Evolutionary conservation across 169 alveolate genomes (phyloP).

Genomic region (Eimeria acervulina): DNA sequence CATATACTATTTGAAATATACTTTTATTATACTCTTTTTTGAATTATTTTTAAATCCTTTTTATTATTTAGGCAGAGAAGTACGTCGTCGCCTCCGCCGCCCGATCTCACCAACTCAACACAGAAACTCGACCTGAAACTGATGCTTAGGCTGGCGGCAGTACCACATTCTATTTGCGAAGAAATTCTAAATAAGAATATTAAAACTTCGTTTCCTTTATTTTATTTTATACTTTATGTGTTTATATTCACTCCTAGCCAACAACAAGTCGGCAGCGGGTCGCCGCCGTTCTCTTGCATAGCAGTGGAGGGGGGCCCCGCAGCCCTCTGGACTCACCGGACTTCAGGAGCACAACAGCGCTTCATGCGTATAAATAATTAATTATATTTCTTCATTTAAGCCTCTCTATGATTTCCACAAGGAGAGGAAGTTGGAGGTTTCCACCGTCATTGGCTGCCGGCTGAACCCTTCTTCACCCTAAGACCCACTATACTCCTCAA

Average conservation of each 20-base stretch:
- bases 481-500: too few species aligned
- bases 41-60: not conserved
- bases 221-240: not conserved
- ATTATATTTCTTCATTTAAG: too few species aligned
- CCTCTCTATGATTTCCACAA: too few species aligned
- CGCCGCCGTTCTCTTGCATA: conserved; percentile 5
- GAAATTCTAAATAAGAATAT: not conserved
- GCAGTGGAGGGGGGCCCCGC: too few species aligned
- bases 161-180: not conserved
- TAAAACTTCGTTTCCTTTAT: not conserved
- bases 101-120: not conserved
- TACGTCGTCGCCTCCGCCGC: not conserved
- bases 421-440: not conserved
- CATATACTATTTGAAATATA: not conserved
- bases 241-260: not conserved
- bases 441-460: not conserved
- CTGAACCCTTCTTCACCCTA: too few species aligned
- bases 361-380: too few species aligned
- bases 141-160: not conserved
- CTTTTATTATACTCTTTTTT: not conserved
- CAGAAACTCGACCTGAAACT: not conserved
- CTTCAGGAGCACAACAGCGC: too few species aligned
- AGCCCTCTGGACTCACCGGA: too few species aligned
- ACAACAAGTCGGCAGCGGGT: conserved; percentile 18
- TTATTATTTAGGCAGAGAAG: conserved; percentile 10